phyloP scores from a whole-genome alignment of 257 asterid genomes.

The Penstemon newberryi region DNA sequence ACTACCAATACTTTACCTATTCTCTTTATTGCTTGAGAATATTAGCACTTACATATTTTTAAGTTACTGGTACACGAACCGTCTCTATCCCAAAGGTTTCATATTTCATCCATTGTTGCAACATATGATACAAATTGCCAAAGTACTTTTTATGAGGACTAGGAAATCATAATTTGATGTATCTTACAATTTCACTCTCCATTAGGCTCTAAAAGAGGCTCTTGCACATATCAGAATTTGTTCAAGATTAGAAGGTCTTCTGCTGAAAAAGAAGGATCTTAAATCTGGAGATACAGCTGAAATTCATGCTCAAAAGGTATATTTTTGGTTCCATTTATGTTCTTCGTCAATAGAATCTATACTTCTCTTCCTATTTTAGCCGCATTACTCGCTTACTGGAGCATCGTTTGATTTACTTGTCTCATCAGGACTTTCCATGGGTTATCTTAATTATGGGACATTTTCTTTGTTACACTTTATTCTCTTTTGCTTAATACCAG shows the following conservation, averaged over 20 bases:
- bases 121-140: background rate
- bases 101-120: conserved; percentile 4
- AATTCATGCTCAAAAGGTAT: conserved; percentile 86
- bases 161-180: conserved; percentile 27
- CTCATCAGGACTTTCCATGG: conserved; percentile 8
- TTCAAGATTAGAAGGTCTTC: conserved; percentile 81
- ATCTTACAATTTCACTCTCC: conserved; percentile 30
- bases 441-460: conserved; percentile 5
- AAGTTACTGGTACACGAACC: background rate
- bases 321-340: conserved; percentile 4
- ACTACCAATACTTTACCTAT: too few species aligned
- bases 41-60: conserved; percentile 7
- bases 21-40: background rate
- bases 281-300: conserved; percentile 80
- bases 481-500: background rate
- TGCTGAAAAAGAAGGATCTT: conserved; percentile 73
- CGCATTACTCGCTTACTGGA: background rate
- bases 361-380: conserved; percentile 9
- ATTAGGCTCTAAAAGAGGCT: conserved; percentile 75
- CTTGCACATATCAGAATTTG: conserved; percentile 84
- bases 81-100: conserved; percentile 14
- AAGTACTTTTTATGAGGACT: conserved; percentile 20
- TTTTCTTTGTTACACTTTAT: background rate
- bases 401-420: conserved; percentile 10
- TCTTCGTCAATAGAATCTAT: background rate